Base-by-base conservation (phyloP, 75 land plant species). In the Picea sitchensis region DNA sequence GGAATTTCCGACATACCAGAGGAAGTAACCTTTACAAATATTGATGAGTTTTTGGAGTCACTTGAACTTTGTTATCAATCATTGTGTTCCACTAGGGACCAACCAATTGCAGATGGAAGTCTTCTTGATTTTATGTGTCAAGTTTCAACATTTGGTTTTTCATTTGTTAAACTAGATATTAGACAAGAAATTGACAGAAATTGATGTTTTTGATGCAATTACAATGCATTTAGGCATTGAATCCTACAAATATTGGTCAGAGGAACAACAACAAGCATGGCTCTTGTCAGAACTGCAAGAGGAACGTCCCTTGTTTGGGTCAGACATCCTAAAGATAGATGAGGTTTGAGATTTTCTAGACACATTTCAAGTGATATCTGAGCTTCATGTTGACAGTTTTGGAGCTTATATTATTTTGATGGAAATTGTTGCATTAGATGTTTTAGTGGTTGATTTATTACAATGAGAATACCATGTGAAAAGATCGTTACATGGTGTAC, bases 321-420 rank as follows among this genome's bases (percentile, higher is more conserved):
- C 88, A 63, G 92, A 91, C 84, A 86, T 95, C 71, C 92, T 94
- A 1, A 86, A 85, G 73, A 95, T 90, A 14, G 92, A 93, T 54
- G 98, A 95, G 81, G 83, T 93, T 73, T 78, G 82, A 31, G 98
- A 93, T 57, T 96, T 95, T 9, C 74, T 95, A 68, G 88, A 91
- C 79, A 95, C 96, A 38, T 85, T 95, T 15, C 81, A 87, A 54
- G 98, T 95, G 56, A 83, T 93, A 36, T 78, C 96, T 23, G 98
- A 95, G 47, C 83, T 95, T 4, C 94, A 91, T 9, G 36, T 85
- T 51, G 96, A 93, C 65, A 91, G 56, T 76, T 93, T 95, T 85
- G 98, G 98, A 34, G 98, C 98, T 14, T 95, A 95, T 59, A 88
- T 95, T 31, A 95, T 95, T 44, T 95, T 96, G 20, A 93, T 95